Base-by-base conservation (phyloP, 2,329 filamentous ascomycete genomes). In the Fusarium nygamai region DNA sequence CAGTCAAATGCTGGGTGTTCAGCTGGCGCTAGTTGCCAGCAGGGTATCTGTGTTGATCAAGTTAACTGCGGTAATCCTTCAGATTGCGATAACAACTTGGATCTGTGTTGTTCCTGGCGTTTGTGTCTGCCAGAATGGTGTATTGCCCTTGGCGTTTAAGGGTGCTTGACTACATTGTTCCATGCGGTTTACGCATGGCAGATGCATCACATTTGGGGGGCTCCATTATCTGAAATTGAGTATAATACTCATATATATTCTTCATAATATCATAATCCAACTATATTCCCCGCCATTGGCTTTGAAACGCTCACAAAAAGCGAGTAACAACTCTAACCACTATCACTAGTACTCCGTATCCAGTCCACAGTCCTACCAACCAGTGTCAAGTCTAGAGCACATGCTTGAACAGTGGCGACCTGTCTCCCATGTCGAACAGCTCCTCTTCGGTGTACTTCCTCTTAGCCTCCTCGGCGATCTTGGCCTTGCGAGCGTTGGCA, bases 351-450 rank as follows among this genome's bases (percentile, higher is more conserved):
- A 10, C 6, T 44, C 20, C 22, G 13, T 17, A 27, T 17, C 10
- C 47, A 27, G 6, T 22, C 6, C 11, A 36, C n/a, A 20, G 3
- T 20, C 19, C 9, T 6, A 22, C n/a, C 20, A 13, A 6, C 0
- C 12, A 11, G 6, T 24, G 5, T 6, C 8, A 14, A 19, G 4
- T 20, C 69, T 71, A 80, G 10, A 80, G 68, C 8, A 76, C 71
- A 69, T 81, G 80, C 64, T 78, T 77, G 47, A 81, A 82, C 31
- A 82, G 41, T 1, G 81, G 81, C 10, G 80, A 82, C 24, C 77
- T 69, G 43, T 83, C 81, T 39, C 81, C 81, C 78, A 83, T 78
- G 4, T 76, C 71, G 24, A 78, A 78, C 8, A 83, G 24, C 59
- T 83, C 73, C 54, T 79, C 76, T n/a, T 80, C 77, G 0, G 78